phyloP scores from a whole-genome alignment of 2,329 filamentous ascomycete genomes.

The Penicillium sp. region DNA sequence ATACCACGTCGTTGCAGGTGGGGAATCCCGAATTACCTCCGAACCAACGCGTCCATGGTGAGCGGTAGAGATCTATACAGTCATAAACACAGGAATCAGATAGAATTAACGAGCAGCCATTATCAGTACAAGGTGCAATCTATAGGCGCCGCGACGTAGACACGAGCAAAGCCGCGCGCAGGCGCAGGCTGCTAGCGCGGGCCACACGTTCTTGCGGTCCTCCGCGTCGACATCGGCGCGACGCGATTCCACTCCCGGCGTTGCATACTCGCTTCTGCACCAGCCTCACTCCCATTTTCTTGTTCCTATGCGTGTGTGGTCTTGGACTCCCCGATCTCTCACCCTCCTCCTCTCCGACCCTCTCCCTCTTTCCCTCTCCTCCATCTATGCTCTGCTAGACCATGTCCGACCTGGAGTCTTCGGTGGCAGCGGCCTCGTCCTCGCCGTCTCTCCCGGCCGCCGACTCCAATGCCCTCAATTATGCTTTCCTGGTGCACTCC shows the following conservation, averaged over 20 bases:
- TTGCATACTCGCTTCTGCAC: conserved; percentile 24
- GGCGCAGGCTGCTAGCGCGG: conserved; percentile 20
- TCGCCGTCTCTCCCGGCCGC: conserved; percentile 33
- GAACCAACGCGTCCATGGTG: conserved; percentile 10
- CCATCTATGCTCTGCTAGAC: conserved; percentile 19
- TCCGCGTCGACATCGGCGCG: conserved; percentile 36
- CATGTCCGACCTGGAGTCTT: conserved; percentile 39
- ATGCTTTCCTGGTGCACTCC: conserved; percentile 61
- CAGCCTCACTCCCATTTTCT: conserved; percentile 17
- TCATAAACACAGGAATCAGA: conserved; percentile 9
- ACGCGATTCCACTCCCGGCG: conserved; percentile 30
- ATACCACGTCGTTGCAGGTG: conserved; percentile 15
- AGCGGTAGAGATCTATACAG: background rate
- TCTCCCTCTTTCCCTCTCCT: conserved; percentile 6
- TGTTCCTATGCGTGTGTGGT: conserved; percentile 10
- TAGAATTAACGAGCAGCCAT: too few species aligned
- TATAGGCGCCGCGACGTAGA: too few species aligned
- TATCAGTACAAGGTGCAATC: too few species aligned
- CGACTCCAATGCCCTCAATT: conserved; percentile 39
- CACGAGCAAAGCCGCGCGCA: background rate
- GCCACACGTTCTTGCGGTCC: conserved; percentile 28
- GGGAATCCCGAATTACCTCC: conserved; percentile 18
- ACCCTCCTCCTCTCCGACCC: conserved; percentile 9
- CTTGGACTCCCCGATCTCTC: conserved; percentile 8
- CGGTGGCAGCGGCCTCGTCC: conserved; percentile 33